Evolutionary conservation across 2,329 filamentous ascomycete species (phyloP), one percentile per base, ranked within the genome.

Genomic region (Sarocladium strictum): DNA sequence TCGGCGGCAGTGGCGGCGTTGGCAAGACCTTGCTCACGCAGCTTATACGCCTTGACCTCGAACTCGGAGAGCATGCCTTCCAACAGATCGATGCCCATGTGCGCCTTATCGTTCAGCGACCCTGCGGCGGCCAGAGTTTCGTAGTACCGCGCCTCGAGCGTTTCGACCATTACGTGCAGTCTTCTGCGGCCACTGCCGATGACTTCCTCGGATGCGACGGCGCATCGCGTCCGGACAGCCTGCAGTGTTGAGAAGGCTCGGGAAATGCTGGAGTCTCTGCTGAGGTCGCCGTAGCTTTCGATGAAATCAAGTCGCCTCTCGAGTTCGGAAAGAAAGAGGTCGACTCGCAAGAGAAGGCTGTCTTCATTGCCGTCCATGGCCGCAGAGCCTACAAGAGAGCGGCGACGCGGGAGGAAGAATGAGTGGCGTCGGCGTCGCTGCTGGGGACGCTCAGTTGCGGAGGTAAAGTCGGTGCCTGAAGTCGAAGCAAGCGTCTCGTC

Each of bases 151-250:
- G 80, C 80, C 69, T 99, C 94, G 14, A 99, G 76, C 1, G 91
- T 96, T 63, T 97, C 93, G 32, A 99, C 90, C 74, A 97, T 86
- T 56, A 97, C 83, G 59, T 90, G 88, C 57, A 95, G 84, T 57
- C 91, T 83, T 59, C 90, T 84, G 53, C 89, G 86, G 21, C 94
- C 92, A 35, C 89, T 89, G 55, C 91, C 94, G 61, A 97, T 83
- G 47, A 97, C 82, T 65, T 94, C 93, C 58, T 90, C 93, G 1
- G 92, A 95, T 19, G 93, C 91, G 59, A 92, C 85, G 37, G 90
- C 90, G 70, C 94, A 99, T 63, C 90, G 84, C 60, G 90, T 86
- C 58, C 92, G 85, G 24, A 99, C 92, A 7, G 90, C 85, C 64
- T 93, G 87, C 1, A 99, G 76, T 0, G 92, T 96, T 15, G 85